A percentile compares a stretch with the other conserved stretches of the same genome.
Conservation (phyloP, 164 flowering plant genomes). For the Macadamia tetraphylla region DNA sequence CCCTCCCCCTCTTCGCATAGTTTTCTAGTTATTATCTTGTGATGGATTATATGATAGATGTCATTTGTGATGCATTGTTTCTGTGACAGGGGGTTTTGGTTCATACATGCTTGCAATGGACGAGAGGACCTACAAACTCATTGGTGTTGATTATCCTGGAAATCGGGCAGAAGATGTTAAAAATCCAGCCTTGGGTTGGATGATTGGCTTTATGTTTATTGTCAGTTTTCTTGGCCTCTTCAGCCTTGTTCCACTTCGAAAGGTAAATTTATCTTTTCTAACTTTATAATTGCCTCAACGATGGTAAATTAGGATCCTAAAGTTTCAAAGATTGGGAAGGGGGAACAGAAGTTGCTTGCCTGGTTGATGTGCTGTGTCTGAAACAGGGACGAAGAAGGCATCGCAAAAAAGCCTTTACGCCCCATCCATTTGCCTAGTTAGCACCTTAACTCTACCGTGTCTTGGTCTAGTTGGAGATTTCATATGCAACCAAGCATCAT, state of each 20-base stretch:
- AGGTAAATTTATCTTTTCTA: slow-evolving; percentile 40
- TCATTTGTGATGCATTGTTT: background rate
- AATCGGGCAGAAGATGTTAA: slow-evolving; percentile 83
- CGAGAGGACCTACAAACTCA: slow-evolving; percentile 77
- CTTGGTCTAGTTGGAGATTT: no score
- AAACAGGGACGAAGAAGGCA: no score
- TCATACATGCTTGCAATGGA: slow-evolving; percentile 88
- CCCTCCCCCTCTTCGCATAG: background rate
- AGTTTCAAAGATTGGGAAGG: no score
- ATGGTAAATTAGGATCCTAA: no score
- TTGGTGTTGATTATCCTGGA: slow-evolving; percentile 86
- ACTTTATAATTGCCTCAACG: background rate
- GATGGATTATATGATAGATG: background rate
- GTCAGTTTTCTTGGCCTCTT: slow-evolving; percentile 96
- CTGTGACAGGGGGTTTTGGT: slow-evolving; percentile 81
- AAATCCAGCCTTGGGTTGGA: slow-evolving; percentile 87
- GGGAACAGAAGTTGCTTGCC: no score
- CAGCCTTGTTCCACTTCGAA: slow-evolving; percentile 92
- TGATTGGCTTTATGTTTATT: slow-evolving; percentile 85
- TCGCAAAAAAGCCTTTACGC: no score
- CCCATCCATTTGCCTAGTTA: no score
- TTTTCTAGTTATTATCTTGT: background rate
- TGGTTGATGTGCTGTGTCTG: no score
- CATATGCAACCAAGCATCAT: no score
- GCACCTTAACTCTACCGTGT: no score